Evolutionary conservation across 805 yeast genomes (phyloP).

Genomic region (Torulaspora microellipsoides): DNA sequence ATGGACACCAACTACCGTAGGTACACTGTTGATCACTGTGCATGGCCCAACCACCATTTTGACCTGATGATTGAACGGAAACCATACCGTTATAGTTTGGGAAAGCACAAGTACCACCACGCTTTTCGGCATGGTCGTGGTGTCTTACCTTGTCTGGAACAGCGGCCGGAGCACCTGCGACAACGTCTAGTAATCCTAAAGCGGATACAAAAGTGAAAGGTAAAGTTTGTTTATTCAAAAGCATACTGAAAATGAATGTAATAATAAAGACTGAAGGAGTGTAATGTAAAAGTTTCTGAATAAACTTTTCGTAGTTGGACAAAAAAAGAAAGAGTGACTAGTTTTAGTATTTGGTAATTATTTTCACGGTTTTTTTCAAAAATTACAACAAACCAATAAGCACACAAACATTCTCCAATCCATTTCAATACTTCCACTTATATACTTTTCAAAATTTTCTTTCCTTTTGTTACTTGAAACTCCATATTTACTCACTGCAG

Average conservation of each 20-base stretch:
- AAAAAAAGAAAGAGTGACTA: not conserved
- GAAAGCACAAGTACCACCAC: conserved; percentile 54
- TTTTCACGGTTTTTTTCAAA: no score
- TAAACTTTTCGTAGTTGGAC: conserved; percentile 4
- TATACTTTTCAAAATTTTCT: no score
- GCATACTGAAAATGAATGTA: conserved; percentile 9
- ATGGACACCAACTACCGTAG: conserved; percentile 82
- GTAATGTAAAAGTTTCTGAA: conserved; percentile 1
- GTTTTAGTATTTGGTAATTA: no score
- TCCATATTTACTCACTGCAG: no score
- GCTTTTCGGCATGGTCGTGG: conserved; percentile 21
- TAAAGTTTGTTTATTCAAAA: conserved; percentile 8
- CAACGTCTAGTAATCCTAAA: conserved; percentile 8
- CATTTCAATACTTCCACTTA: no score
- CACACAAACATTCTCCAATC: no score
- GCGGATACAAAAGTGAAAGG: conserved; percentile 6
- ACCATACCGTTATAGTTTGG: conserved; percentile 68
- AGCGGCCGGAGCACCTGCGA: conserved; percentile 18
- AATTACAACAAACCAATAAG: no score
- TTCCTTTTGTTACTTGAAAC: no score
- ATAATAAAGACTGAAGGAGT: conserved; percentile 5
- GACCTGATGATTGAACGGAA: conserved; percentile 51
- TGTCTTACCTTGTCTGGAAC: conserved; percentile 13
- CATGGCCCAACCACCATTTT: conserved; percentile 85
- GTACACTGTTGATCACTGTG: conserved; percentile 67